These are phyloP conservation scores for Colletotrichum sp. DNA, from an alignment of 2,329 filamentous ascomycete genomes.

Conservation along the genomic window DNA sequence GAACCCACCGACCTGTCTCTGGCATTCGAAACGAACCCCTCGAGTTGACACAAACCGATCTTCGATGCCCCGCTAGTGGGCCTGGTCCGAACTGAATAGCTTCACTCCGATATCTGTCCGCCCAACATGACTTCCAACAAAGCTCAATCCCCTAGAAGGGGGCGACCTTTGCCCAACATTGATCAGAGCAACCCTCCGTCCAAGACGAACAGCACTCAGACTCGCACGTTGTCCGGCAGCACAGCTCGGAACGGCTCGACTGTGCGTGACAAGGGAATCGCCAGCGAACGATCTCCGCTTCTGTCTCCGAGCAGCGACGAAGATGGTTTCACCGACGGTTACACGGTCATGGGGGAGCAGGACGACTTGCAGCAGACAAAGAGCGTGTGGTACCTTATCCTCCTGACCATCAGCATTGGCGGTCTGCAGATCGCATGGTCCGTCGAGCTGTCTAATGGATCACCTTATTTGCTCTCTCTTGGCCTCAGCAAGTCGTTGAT, in stretches of 20 bases:
- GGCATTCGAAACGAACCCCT: background rate
- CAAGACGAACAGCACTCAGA: background rate
- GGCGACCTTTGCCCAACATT: slow-evolving; percentile 13
- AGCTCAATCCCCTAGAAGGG: slow-evolving; percentile 8
- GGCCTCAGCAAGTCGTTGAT: slow-evolving; percentile 84
- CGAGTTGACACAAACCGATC: background rate
- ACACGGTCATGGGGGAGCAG: slow-evolving; percentile 3
- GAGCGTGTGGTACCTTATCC: slow-evolving; percentile 82
- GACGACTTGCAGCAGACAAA: slow-evolving; percentile 65
- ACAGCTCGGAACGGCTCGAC: background rate
- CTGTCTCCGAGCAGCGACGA: slow-evolving; percentile 13
- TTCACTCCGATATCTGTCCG: background rate
- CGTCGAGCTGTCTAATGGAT: slow-evolving; percentile 92
- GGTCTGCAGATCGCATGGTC: slow-evolving; percentile 96
- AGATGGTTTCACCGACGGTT: slow-evolving; percentile 1
- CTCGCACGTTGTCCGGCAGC: background rate
- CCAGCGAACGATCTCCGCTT: slow-evolving; percentile 17
- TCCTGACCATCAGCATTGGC: slow-evolving; percentile 85
- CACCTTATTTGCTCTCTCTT: slow-evolving; percentile 80
- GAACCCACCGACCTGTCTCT: background rate
- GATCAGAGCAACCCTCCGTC: slow-evolving; percentile 1
- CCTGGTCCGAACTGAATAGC: slow-evolving; percentile 1
- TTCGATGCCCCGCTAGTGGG: slow-evolving; percentile 14
- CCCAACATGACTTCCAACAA: slow-evolving; percentile 13
- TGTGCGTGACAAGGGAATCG: background rate